Base-by-base conservation (phyloP, 305 asterid genomes). In the Withania somnifera region DNA sequence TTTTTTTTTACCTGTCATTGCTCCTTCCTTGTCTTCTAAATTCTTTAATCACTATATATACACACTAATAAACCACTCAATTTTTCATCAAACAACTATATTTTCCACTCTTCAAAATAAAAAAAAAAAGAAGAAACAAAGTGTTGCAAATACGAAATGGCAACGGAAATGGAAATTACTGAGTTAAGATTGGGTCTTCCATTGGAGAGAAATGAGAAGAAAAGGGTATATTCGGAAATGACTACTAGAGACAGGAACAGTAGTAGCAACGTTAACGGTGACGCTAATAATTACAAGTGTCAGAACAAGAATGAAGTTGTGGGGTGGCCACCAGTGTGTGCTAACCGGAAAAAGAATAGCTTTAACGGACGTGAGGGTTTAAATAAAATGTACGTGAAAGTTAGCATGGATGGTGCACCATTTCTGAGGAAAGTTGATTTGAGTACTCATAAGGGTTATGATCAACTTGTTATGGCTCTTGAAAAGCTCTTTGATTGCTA, bases 251-350 rank as follows among this genome's bases (percentile, higher is more conserved):
- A 73, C 11, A 52, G 22, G 36, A 73, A 68, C 78, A 76, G 75
- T 7, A 57, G 81, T 54, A 64, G 13, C 71, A 47, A 30, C 11
- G 57, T 64, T 30, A 64, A 45, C 6, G 80, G 4, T n/a, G 8
- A 56, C 63, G 30, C 5, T 13, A 9, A 13, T 11, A 20, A 20
- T 19, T 30, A 50, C n/a, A 45, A 26, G 19, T 50, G 47, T 73
- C 60, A 54, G 1, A 63, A 57, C 26, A 88, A 87, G 89, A 86
- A 79, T 19, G 84, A 61, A 73, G 90, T 90, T 71, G 97, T 95
- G 80, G 99, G 99, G 56, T 95, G 99, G 99, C 99, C 99, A 32
- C 99, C 98, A 83, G 97, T 95, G 28, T 64, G 97, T 61, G 82
- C 92, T 0, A 91, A 81, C 81, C 79, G 98, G 85, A 81, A 87